Conservation (phyloP, 257 asterid genomes). For the Capsicum chinense region DNA sequence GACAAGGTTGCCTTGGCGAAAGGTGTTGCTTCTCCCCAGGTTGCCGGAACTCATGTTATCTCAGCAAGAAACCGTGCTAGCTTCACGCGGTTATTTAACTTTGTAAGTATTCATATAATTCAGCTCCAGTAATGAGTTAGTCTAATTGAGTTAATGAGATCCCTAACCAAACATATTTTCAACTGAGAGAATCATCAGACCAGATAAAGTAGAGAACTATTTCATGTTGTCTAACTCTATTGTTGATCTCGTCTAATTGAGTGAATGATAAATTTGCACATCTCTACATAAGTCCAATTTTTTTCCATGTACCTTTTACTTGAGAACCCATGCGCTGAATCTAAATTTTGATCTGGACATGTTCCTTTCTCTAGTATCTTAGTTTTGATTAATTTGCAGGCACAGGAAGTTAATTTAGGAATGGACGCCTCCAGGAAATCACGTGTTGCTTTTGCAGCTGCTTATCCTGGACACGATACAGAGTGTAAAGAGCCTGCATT, state of each 20-base stretch:
- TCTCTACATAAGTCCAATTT: background rate
- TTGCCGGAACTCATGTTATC: slow-evolving; percentile 48
- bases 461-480: slow-evolving; percentile 64
- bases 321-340: background rate
- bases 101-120: slow-evolving; percentile 43
- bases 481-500: slow-evolving; percentile 59
- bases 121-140: slow-evolving; percentile 11
- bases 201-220: slow-evolving; percentile 22
- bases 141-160: slow-evolving; percentile 17
- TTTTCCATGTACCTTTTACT: slow-evolving; percentile 23
- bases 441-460: slow-evolving; percentile 70
- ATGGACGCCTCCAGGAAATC: slow-evolving; percentile 98
- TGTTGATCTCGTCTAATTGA: background rate
- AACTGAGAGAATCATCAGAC: background rate
- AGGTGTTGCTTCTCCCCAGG: slow-evolving; percentile 63
- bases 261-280: background rate
- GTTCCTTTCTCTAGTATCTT: background rate
- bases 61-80: slow-evolving; percentile 46
- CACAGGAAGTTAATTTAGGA: slow-evolving; percentile 77
- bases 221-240: slow-evolving; percentile 1
- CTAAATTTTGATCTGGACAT: slow-evolving; percentile 1
- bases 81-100: slow-evolving; percentile 45
- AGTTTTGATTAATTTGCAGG: slow-evolving; percentile 50
- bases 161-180: slow-evolving; percentile 1
- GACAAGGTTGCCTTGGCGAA: slow-evolving; percentile 73